Evolutionary conservation across 164 flowering plant species (phyloP).

Genomic region (Euptelea pleiosperma): DNA sequence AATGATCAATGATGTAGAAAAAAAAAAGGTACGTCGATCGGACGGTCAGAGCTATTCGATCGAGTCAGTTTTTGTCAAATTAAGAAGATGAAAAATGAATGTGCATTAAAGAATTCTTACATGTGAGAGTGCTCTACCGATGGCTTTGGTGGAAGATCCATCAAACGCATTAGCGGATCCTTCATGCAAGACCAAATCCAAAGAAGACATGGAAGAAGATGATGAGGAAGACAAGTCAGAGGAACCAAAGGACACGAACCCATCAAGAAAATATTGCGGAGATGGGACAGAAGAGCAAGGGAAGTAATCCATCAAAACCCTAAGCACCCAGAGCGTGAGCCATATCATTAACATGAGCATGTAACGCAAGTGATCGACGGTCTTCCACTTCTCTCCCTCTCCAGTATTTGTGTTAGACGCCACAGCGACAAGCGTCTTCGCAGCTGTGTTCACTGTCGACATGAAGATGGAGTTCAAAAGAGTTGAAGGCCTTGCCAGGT

Average conservation of each 20-base stretch:
- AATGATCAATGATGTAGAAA: no score
- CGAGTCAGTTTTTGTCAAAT: no score
- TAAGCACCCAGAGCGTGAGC: constrained; percentile 44
- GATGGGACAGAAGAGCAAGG: constrained; percentile 24
- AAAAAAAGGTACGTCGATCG: no score
- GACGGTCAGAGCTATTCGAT: no score
- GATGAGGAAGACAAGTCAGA: not conserved
- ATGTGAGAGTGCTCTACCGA: constrained; percentile 34
- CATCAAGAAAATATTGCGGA: constrained; percentile 10
- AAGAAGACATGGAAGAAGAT: no score
- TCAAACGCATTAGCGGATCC: constrained; percentile 17
- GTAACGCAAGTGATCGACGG: constrained; percentile 35
- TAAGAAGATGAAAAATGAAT: not conserved
- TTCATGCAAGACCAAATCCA: constrained; percentile 20
- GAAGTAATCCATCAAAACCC: constrained; percentile 39
- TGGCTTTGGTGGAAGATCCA: constrained; percentile 25
- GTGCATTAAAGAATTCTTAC: not conserved
- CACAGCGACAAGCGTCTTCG: constrained; percentile 34
- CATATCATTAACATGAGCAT: constrained; percentile 43
- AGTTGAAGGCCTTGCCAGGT: constrained; percentile 19
- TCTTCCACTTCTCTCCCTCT: constrained; percentile 29
- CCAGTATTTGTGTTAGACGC: constrained; percentile 16
- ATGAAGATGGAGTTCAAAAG: constrained; percentile 43
- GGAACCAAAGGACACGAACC: no score
- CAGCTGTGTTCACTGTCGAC: constrained; percentile 42